Evolutionary conservation across 1,139 yeast species (phyloP).

Genomic region (Candida gigantensis): DNA sequence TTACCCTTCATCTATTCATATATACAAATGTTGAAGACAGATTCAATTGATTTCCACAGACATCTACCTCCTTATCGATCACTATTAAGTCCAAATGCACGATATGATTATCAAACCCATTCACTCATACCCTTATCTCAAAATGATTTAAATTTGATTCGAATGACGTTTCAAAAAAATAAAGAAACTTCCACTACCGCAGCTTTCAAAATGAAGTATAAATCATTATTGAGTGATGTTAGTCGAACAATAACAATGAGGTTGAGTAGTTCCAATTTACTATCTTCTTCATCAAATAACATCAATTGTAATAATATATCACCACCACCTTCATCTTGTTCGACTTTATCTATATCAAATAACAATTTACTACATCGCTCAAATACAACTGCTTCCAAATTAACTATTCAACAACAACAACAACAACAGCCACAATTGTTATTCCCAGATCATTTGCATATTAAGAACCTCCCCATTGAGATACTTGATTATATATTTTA

Average conservation of each 20-base stretch:
- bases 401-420: constrained; percentile 6
- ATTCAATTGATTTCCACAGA: constrained; percentile 30
- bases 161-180: constrained; percentile 14
- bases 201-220: constrained; percentile 44
- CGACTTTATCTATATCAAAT: constrained; percentile 1
- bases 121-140: constrained; percentile 40
- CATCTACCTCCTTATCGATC: constrained; percentile 50
- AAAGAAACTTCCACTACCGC: constrained; percentile 8
- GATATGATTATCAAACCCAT: constrained; percentile 47
- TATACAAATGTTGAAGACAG: constrained; percentile 11
- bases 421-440: constrained; percentile 8
- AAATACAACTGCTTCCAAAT: not conserved
- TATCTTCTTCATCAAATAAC: constrained; percentile 4
- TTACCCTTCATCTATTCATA: no score
- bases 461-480: constrained; percentile 35
- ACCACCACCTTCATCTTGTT: constrained; percentile 3
- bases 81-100: constrained; percentile 40
- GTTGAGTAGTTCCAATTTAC: constrained; percentile 18
- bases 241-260: constrained; percentile 27
- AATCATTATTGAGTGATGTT: constrained; percentile 44
- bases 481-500: constrained; percentile 35
- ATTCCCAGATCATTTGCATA: constrained; percentile 12
- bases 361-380: constrained; percentile 1
- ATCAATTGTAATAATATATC: not conserved
- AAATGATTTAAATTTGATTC: constrained; percentile 26